Evolutionary conservation across 495 filamentous ascomycete genomes (phyloP), one percentile per base, ranked within the genome.

Genomic region (Hypoxylon trugodes): DNA sequence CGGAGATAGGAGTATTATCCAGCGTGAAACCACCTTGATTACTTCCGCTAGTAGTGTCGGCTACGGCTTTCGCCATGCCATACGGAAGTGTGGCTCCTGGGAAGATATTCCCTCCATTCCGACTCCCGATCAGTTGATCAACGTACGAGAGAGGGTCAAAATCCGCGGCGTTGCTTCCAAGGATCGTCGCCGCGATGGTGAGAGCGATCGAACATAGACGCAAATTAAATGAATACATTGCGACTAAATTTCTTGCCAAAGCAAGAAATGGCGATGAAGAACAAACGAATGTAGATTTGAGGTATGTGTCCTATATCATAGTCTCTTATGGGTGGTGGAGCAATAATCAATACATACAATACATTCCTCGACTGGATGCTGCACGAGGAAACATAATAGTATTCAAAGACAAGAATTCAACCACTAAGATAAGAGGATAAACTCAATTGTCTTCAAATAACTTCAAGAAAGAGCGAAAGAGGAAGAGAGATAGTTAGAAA

Each of bases 11-110:
- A 2, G 73, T 71, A 1, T 81, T 82, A 57, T 91, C 89, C 15
- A 83, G 80, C 2, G 89, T 85, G 67, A 91, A 93, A 2, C 90
- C 90, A 9, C 87, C 89, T 68, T 90, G 87, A 37, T 89, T 89
- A 57, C 75, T 79, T 50, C 84, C 82, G 25, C 82, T 84, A 28
- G 77, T 76, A 4, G 86, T 88, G 68, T 93, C 90, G 38, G 90
- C 86, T 1, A 90, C 88, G 9, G 90, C 88, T 72, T 92, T 92
- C 42, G 87, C 89, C 84, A 93, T 90, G 42, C 89, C 79, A 71
- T 88, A 93, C 0, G 89, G 89, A 43, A 92, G 66, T 1, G 87
- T 89, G 7, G 89, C 89, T 2, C 90, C 90, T 0, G 89, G 79
- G 50, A 93, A 93, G 13, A 92, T 88, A 80, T 92, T 89, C 4